These are phyloP conservation scores for Henningerozyma blattae DNA, from an alignment of 805 yeast species.

Conservation along the genomic window DNA sequence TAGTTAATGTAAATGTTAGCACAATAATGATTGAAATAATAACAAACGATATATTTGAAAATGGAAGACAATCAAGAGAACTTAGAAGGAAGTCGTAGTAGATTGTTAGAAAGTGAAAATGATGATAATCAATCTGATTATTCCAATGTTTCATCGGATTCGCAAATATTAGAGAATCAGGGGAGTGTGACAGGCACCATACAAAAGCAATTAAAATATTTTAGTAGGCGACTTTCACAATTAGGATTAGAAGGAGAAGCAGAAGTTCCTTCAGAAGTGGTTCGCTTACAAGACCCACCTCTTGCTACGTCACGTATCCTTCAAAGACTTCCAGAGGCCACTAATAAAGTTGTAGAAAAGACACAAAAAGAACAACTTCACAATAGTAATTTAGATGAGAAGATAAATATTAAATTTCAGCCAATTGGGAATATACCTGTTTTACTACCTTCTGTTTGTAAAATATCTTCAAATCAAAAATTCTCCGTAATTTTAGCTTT, in stretches of 20 bases:
- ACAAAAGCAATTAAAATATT: slow-evolving; percentile 16
- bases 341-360: slow-evolving; percentile 6
- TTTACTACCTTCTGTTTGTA: slow-evolving; percentile 17
- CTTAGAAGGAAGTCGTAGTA: too few species aligned
- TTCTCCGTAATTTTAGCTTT: slow-evolving; percentile 17
- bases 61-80: too few species aligned
- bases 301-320: slow-evolving; percentile 8
- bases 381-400: slow-evolving; percentile 2
- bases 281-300: slow-evolving; percentile 6
- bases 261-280: slow-evolving; percentile 3
- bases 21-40: too few species aligned
- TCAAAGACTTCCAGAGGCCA: slow-evolving; percentile 6
- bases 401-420: slow-evolving; percentile 19
- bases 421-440: slow-evolving; percentile 21
- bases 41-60: too few species aligned
- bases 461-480: slow-evolving; percentile 17
- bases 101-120: slow-evolving; percentile 21
- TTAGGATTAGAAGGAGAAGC: slow-evolving; percentile 15
- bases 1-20: too few species aligned
- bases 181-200: slow-evolving; percentile 1
- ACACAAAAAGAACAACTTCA: not conserved
- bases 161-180: not conserved
- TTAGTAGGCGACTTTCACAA: slow-evolving; percentile 15
- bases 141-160: not conserved
- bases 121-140: slow-evolving; percentile 7